Evolutionary conservation across 257 asterid species (phyloP), one percentile per base, ranked within the genome.

Genomic region (Fraxinus cuspidata): DNA sequence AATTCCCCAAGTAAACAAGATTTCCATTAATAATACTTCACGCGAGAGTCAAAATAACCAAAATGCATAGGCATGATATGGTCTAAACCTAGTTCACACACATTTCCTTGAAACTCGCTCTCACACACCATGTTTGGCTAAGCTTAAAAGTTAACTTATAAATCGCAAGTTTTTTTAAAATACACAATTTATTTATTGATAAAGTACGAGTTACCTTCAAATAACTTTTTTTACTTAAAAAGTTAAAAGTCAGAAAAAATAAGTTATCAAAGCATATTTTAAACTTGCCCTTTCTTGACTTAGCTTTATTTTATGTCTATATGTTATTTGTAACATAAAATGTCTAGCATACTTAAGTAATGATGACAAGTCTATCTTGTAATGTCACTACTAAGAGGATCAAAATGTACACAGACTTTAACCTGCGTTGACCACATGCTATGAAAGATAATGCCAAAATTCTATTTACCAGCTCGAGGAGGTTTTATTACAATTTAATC

Each of bases 231-330:
- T 3, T 16, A 15, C 56, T 13, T 13, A 15, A 47, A 47, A 47
- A 13, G 5, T 44, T 13, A 44, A 13, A 44, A 44, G 56, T 15
- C 19, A 13, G 56, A 15, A 47, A 44, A 3, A 47, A 47, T 47
- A 47, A 47, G n/a, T 47, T 15, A 15, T 47, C 56, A 5, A 15
- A 47, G 56, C n/a, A 47, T 47, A 47, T 15, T 13, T 47, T 15
- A 47, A 40, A 40, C 47, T 40, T 40, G 2, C n/a, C n/a, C 19
- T 47, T 15, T 47, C 4, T 47, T 13, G 56, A 58, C 56, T 27
- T 34, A 25, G 70, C 71, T 70, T 56, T 38, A 21, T 25, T 72
- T 78, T 78, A 68, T 69, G 68, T 75, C 56, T 35, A 79, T 47
- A 47, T 47, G n/a, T 16, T 47, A 47, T 47, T 15, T 47, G 7